phyloP scores from a whole-genome alignment of 2,329 filamentous ascomycete species.

The Monilinia laxa region DNA sequence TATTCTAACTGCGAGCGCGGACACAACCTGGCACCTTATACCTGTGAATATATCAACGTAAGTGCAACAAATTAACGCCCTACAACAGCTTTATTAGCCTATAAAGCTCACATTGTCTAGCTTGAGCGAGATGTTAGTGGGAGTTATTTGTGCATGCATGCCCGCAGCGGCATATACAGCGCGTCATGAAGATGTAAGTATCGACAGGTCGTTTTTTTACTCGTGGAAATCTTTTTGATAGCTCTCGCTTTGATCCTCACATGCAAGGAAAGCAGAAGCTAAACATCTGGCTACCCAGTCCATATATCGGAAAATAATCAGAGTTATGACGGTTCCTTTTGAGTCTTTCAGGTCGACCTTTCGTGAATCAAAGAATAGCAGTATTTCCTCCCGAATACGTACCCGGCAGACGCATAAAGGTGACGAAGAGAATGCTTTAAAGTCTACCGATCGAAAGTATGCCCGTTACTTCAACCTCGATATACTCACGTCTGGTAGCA shows the following conservation, averaged over 20 bases:
- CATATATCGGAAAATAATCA: neutral
- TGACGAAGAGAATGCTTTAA: neutral
- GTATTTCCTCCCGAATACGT: neutral
- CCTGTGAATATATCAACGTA: neutral
- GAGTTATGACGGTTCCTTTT: neutral
- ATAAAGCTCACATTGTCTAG: neutral
- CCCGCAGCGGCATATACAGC: neutral
- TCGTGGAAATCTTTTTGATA: neutral
- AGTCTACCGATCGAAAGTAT: conserved; percentile 6
- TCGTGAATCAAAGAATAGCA: neutral
- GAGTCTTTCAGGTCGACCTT: neutral
- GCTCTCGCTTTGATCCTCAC: neutral
- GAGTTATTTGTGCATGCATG: neutral
- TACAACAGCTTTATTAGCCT: too few relatives aligned
- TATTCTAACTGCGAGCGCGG: neutral
- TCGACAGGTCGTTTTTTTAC: neutral
- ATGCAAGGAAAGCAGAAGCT: neutral
- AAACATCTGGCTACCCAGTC: neutral
- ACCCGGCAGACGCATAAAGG: neutral
- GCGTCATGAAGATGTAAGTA: conserved; percentile 3
- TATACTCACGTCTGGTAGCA: neutral
- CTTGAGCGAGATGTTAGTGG: conserved; percentile 1
- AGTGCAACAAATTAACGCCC: neutral
- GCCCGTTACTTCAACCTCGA: conserved; percentile 4
- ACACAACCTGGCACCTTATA: neutral